phyloP scores from a whole-genome alignment of 495 filamentous ascomycete species.

The Friedmanniomyces endolithicus region DNA sequence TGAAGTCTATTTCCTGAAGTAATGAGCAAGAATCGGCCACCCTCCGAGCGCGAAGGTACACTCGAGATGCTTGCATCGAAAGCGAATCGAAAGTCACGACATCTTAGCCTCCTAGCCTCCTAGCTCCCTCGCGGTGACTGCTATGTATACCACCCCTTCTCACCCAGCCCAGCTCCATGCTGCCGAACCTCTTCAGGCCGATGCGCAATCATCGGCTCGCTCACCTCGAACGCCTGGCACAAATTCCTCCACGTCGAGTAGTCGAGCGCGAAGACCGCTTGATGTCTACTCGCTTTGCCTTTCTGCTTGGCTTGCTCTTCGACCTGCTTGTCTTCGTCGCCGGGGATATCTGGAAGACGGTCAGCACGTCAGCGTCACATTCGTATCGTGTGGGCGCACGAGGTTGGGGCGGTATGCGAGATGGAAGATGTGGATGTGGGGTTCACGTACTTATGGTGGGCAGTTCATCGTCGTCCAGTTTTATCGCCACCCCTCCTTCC shows the following conservation, averaged over 20 bases:
- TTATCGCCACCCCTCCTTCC: conserved; percentile 63
- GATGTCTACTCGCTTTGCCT: conserved; percentile 46
- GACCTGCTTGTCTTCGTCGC: conserved; percentile 35
- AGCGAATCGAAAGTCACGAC: no score
- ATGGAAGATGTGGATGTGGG: background rate
- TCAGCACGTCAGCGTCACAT: background rate
- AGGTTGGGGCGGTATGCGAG: background rate
- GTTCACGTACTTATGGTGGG: conserved; percentile 61
- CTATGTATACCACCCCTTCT: conserved; percentile 58
- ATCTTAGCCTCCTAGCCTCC: no score
- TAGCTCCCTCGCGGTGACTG: no score
- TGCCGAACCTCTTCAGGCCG: conserved; percentile 50
- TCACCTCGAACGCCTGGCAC: conserved; percentile 60
- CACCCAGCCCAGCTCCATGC: conserved; percentile 39
- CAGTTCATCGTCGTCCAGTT: conserved; percentile 48
- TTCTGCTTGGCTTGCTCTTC: conserved; percentile 40
- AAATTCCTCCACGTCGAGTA: conserved; percentile 69
- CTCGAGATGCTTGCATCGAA: no score
- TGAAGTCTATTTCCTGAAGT: no score
- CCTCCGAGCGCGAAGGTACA: no score
- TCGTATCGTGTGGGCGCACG: background rate
- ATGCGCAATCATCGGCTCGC: conserved; percentile 69
- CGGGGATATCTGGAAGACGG: conserved; percentile 5
- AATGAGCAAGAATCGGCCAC: no score
- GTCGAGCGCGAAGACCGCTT: conserved; percentile 75